phyloP scores from a whole-genome alignment of 805 yeast species.

The Saccharomycopsis guyanensis region DNA sequence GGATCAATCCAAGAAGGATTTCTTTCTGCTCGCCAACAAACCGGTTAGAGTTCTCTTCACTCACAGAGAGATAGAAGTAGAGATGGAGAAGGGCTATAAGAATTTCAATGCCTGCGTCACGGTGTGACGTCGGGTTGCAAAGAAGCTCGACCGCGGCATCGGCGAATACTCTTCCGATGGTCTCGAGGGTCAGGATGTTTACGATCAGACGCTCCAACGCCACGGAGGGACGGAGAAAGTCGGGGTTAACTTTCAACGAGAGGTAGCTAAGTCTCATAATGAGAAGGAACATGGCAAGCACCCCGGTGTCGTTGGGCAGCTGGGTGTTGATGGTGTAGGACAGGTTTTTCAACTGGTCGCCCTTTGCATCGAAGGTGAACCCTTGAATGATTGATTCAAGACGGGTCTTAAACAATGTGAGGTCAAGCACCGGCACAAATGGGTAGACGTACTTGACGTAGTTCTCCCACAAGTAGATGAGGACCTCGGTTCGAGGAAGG shows the following conservation, averaged over 20 bases:
- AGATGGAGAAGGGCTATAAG: constrained; percentile 1
- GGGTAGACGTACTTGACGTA: constrained; percentile 18
- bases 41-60: constrained; percentile 13
- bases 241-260: constrained; percentile 14
- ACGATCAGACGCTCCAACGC: constrained; percentile 11
- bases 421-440: constrained; percentile 13
- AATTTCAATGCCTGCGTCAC: not conserved
- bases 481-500: constrained; percentile 7
- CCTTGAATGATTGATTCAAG: constrained; percentile 13
- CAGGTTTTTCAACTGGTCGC: not conserved
- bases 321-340: constrained; percentile 5
- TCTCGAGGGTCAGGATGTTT: not conserved
- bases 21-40: constrained; percentile 3
- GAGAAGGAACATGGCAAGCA: constrained; percentile 10
- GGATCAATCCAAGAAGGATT: constrained; percentile 2
- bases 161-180: not conserved
- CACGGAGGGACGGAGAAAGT: not conserved
- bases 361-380: constrained; percentile 2
- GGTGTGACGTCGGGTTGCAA: not conserved
- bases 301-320: constrained; percentile 8
- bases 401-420: constrained; percentile 8
- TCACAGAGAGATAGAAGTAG: constrained; percentile 8
- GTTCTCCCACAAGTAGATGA: constrained; percentile 7
- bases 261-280: constrained; percentile 13
- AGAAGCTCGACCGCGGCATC: not conserved